Conservation (phyloP, 108 stramenopile genomes). For the Nannochloropsis salina region DNA sequence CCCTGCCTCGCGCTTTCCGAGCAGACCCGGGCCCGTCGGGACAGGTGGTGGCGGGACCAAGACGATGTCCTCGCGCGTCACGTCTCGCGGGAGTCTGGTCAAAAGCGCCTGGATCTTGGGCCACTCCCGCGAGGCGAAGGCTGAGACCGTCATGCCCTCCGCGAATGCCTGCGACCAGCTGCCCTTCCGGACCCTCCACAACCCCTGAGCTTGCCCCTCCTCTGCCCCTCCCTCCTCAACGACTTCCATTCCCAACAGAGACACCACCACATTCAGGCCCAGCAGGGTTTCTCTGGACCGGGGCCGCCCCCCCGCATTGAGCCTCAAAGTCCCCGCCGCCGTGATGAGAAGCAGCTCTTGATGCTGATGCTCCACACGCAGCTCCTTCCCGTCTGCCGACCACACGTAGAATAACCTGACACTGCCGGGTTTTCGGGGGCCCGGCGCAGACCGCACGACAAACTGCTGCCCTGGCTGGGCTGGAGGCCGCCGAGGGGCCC, state of each 20-base stretch:
- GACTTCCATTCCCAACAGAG: background rate
- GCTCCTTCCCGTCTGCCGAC: background rate
- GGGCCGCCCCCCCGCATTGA: background rate
- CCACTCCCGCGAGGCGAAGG: background rate
- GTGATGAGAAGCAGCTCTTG: background rate
- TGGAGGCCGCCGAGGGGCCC: no score
- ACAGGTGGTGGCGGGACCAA: background rate
- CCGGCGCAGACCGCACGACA: no score
- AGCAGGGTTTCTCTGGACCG: background rate
- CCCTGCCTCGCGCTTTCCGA: background rate
- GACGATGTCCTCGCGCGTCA: background rate
- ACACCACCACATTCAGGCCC: background rate
- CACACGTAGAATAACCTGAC: background rate
- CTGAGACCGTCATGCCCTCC: background rate
- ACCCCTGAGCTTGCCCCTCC: background rate
- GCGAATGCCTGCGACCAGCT: background rate
- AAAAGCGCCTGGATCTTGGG: background rate
- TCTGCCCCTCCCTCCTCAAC: background rate
- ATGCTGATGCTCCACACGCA: background rate
- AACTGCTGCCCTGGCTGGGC: no score
- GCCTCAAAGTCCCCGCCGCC: background rate
- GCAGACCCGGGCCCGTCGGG: background rate
- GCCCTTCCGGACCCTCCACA: background rate
- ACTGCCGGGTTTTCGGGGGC: no score
- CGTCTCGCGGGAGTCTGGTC: background rate